Evolutionary conservation across 2,329 filamentous ascomycete species (phyloP).

Genomic region (Beauveria pseudobassiana): DNA sequence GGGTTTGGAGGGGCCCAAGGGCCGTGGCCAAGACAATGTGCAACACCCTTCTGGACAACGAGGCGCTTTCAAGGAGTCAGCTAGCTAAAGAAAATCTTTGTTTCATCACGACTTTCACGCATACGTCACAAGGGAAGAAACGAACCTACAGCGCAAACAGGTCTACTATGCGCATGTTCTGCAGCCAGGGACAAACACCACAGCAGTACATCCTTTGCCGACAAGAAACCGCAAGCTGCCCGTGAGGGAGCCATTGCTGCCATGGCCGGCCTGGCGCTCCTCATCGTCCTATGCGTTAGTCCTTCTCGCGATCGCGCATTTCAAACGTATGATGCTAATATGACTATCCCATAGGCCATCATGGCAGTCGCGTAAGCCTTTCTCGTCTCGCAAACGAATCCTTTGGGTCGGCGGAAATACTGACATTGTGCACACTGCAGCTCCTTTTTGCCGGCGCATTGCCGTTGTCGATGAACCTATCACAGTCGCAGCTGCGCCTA

Average conservation of each 20-base stretch:
- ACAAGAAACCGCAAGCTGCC: not conserved
- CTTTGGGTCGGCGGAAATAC: conserved; percentile 11
- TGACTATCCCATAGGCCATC: conserved; percentile 33
- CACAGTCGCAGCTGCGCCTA: conserved; percentile 76
- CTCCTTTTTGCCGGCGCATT: conserved; percentile 90
- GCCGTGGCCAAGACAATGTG: not conserved
- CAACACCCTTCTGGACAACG: conserved; percentile 1
- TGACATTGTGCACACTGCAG: conserved; percentile 37
- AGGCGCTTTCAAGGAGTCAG: not conserved
- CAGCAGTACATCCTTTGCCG: not conserved
- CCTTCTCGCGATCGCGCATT: not conserved
- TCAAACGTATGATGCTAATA: conserved; percentile 11
- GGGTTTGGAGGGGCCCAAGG: not conserved
- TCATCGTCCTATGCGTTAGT: conserved; percentile 35
- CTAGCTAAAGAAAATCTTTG: not conserved
- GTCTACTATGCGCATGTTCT: not conserved
- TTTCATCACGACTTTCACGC: not conserved
- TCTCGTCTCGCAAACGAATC: not conserved
- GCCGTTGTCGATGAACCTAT: conserved; percentile 81
- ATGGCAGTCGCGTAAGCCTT: conserved; percentile 51
- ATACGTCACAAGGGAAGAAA: not conserved
- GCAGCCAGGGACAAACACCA: not conserved
- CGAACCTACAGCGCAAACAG: not conserved
- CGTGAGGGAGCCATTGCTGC: conserved; percentile 13
- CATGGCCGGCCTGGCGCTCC: conserved; percentile 34